Percentiles rank a stretch among this genome's conserved stretches.
Evolutionary conservation across 2,329 filamentous ascomycete genomes (phyloP).

Genomic region (Geosmithia putterillii): DNA sequence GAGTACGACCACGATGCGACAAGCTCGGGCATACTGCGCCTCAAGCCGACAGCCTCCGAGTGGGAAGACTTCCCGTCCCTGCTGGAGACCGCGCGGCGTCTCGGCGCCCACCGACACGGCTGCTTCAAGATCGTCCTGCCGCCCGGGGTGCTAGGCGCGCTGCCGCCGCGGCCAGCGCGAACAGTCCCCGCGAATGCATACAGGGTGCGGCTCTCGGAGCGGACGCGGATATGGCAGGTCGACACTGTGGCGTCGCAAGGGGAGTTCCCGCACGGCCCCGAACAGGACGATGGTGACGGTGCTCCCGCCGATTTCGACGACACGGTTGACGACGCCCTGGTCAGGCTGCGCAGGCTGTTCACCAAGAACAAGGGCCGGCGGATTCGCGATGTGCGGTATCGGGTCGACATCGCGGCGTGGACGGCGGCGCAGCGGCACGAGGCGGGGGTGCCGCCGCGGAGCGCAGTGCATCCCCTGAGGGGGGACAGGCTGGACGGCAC

Average conservation of each 20-base stretch:
- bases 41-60: conserved; percentile 19
- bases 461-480: conserved; percentile 22
- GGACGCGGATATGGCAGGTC: conserved; percentile 22
- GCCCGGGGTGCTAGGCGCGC: conserved; percentile 13
- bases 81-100: conserved; percentile 17
- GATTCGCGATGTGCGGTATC: conserved; percentile 22
- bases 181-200: conserved; percentile 21
- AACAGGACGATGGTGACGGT: conserved; percentile 6
- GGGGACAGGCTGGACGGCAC: conserved; percentile 23
- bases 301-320: not conserved
- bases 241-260: conserved; percentile 19
- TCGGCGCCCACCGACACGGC: conserved; percentile 18
- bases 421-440: conserved; percentile 17
- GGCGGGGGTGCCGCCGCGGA: conserved; percentile 21
- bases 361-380: conserved; percentile 20
- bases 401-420: conserved; percentile 25
- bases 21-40: conserved; percentile 16
- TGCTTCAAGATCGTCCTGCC: conserved; percentile 26
- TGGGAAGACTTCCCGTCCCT: conserved; percentile 23
- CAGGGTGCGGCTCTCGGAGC: conserved; percentile 18
- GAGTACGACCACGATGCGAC: conserved; percentile 18
- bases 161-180: conserved; percentile 17
- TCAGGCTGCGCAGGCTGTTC: conserved; percentile 21
- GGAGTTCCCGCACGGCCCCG: conserved; percentile 15
- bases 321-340: conserved; percentile 11